Evolutionary conservation across 2,329 filamentous ascomycete genomes (phyloP), one percentile per base, ranked within the genome.

Genomic region (Orbilia ellipsospora): DNA sequence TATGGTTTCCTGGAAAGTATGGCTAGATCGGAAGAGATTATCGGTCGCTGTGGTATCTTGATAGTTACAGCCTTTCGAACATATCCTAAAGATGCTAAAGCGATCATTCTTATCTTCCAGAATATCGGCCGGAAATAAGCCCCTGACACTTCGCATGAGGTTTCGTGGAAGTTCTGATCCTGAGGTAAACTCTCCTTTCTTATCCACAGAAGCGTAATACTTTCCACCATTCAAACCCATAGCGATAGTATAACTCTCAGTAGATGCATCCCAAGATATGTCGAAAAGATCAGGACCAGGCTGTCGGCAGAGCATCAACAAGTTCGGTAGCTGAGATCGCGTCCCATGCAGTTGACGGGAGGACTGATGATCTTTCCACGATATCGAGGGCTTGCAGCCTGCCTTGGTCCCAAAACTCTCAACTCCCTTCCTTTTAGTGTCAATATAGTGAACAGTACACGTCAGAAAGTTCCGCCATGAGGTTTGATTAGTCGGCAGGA

Each of bases 381-480:
- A 12, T 16, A 62, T 55, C 8, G 77, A 78, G 8, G 63, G 66
- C 8, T 57, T 70, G 48, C 75, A 78, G 15, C 52, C 77, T 13
- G 62, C 79, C 40, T 62, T 77, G 2, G 77, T 78, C 8, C 78
- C 78, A 56, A 80, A 80, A 15, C 77, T 76, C 48, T 80, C 77
- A 59, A 45, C 78, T 59, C 12, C 77, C 57, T 26, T 76, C 67
- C 54, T 78, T 60, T 59, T 73, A 45, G 54, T 78, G 72, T 51
- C 77, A 51, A 54, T 73, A 74, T 52, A 79, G 67, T 74, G 79
- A 68, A 56, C 73, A 62, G 20, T 78, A 65, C 78, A 79, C 64
- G 56, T 78, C 40, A 80, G 77, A 23, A 80, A 68, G 56, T 80
- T 80, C 40, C 78, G 69, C 78, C 78, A 80, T 60, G 74, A 79